Base-by-base conservation (phyloP, 768 basidiomycete genomes). In the Porpolomopsis calyptriformis region DNA sequence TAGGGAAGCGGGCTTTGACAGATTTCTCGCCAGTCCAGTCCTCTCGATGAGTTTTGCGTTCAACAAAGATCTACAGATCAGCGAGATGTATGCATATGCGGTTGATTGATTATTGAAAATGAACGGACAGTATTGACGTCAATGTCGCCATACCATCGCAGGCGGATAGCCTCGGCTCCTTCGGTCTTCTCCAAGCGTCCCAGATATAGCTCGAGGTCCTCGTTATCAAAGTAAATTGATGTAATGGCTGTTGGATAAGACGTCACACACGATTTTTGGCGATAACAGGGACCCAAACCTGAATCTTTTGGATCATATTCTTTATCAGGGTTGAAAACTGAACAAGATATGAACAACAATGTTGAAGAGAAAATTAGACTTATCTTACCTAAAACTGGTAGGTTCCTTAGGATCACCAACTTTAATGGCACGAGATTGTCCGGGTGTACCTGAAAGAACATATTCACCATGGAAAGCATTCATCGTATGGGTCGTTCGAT, bases 1-100 rank as follows among this genome's bases (percentile, higher is more conserved):
- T 82, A 2, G 88, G 80, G 68, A 98, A 97, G 9, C 93, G 85
- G 11, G 92, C 87, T 64, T 97, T 99, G 59, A 98, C 93, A 8
- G 89, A 92, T 64, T 97, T 97, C 64, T 99, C 94, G 26, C 96
- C 96, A 0, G 94, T 98, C 96, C 96, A 99, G 58, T 99, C 96
- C 64, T 99, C 96, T 45, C 92, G 78, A 60, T 99, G 86, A 0
- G 86, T 90, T 64, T 90, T 90, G 34, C 86, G 83, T 64, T 90
- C 86, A 16, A 90, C 82, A 53, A 86, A 90, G 31, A 90, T 86
- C 82, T 87, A 54, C 5, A 10, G 4, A 41, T 18, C 25, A 39
- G 29, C 20, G 51, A 50, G 26, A 33, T 41, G 19, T 34, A 24
- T 43, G 41, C 8, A 22, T 41, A 27, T 52, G 18, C n/a, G 2